Percentiles rank a stretch among this genome's conserved stretches.
These are phyloP conservation scores for Cyberlindnera sargentensis DNA, from an alignment of 805 yeast genomes.

Conservation along the genomic window DNA sequence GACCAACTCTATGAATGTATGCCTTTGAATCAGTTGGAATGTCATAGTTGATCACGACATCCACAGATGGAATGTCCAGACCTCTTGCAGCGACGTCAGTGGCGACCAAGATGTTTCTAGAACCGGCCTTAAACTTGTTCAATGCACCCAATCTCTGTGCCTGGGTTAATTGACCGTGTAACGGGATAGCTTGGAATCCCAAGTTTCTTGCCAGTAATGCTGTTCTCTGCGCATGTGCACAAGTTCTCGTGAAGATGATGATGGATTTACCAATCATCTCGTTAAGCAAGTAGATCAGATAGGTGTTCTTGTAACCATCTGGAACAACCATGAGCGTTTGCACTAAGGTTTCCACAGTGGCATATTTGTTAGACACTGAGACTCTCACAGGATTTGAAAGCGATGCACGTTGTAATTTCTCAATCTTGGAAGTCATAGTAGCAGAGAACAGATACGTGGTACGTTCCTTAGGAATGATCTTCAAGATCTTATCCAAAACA, in stretches of 20 bases:
- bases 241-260: constrained; percentile 88
- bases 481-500: constrained; percentile 78
- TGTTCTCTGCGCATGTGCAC: constrained; percentile 90
- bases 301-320: constrained; percentile 87
- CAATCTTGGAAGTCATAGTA: constrained; percentile 95
- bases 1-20: constrained; percentile 93
- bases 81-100: constrained; percentile 97
- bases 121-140: constrained; percentile 72
- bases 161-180: constrained; percentile 88
- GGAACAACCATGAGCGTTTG: constrained; percentile 89
- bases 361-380: constrained; percentile 80
- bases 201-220: constrained; percentile 72
- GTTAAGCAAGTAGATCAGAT: constrained; percentile 71
- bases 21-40: constrained; percentile 96
- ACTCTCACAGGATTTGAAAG: constrained; percentile 82
- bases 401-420: constrained; percentile 90
- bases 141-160: constrained; percentile 78
- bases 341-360: constrained; percentile 89
- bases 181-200: constrained; percentile 85
- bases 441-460: constrained; percentile 89
- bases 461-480: constrained; percentile 76
- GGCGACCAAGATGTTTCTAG: constrained; percentile 62
- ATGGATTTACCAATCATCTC: constrained; percentile 80
- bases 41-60: constrained; percentile 83
- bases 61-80: constrained; percentile 90